A percentile compares a stretch with the other conserved stretches of the same genome.
Evolutionary conservation across 2,329 filamentous ascomycete species (phyloP).

Genomic region (Stachybotrys chlorohalonatus): DNA sequence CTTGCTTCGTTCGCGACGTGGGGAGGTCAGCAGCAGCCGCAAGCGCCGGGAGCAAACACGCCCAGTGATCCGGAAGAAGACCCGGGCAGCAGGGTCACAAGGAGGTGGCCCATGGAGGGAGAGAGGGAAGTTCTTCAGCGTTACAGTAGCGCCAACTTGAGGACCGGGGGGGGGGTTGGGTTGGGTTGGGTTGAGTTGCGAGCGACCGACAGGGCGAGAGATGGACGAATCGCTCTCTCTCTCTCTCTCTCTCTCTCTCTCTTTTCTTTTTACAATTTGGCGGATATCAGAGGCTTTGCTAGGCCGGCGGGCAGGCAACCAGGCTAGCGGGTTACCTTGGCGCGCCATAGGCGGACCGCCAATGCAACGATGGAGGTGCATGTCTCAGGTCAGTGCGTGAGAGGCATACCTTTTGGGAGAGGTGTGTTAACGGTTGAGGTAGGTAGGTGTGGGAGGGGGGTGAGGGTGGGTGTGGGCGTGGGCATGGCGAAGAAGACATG

Average conservation of each 20-base stretch:
- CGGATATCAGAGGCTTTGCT: background rate
- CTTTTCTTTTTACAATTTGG: background rate
- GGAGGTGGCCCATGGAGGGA: no score
- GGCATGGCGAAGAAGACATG: no score
- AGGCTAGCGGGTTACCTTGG: background rate
- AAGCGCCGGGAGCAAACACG: background rate
- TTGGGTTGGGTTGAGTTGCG: background rate
- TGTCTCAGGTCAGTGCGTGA: background rate
- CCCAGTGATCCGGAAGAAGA: background rate
- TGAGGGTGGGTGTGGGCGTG: no score
- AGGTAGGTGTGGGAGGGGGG: background rate
- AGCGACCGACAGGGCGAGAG: background rate
- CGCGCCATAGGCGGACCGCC: background rate
- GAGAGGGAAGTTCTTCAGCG: no score
- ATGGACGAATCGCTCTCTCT: background rate
- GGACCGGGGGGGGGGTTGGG: no score
- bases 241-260: no score
- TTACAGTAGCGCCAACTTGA: no score
- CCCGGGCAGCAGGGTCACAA: no score
- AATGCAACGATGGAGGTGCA: background rate
- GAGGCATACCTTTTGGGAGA: no score
- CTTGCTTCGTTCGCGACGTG: background rate
- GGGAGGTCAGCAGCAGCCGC: background rate
- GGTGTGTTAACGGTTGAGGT: no score
- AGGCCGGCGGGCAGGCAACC: background rate